Evolutionary conservation across 305 asterid genomes (phyloP), one percentile per base, ranked within the genome.

Genomic region (Ruellia speciosa): DNA sequence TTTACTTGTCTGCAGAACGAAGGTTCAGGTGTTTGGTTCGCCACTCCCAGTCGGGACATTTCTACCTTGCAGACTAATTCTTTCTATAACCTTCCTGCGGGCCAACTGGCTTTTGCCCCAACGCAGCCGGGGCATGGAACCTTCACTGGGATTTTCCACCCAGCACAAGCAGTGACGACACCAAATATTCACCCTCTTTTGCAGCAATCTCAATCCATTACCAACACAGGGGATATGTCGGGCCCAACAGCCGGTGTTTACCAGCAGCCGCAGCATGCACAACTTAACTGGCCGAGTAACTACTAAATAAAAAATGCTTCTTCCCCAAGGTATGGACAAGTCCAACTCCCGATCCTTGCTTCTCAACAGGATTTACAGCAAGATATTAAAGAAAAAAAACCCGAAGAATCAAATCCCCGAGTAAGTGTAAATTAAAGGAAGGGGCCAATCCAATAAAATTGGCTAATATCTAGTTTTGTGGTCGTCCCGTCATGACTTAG

Each of bases 1-100:
- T 17, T 19, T 59, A n/a, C 49, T 60, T 67, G 5, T n/a, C 5
- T 66, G 73, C 87, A 88, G 97, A 83, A 78, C 59, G 95, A 84
- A 72, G 82, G 88, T 52, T 73, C 87, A 13, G 90, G 95, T 49
- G 71, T 79, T 58, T 90, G 97, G 96, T 81, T 73, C 57, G 62
- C 85, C 48, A 58, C 83, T 46, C 85, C 94, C 2, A 77, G 80
- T 62, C 85, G 87, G 58, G 97, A 90, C 65, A 66, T 90, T n/a
- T 72, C 94, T 33, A 63, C 84, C 69, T 58, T 86, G 76, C 97
- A 75, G 69, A 81, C 86, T 58, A 81, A 80, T 73, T 77, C 97
- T 4, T 87, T 87, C 75, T 90, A 90, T 75, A 87, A 80, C 66
- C 82, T 87, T 75, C 90, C 97, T 58, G 96, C 74, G 70, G 94